Conservation (phyloP, 495 filamentous ascomycete species). For the Lentithecium fluviatile region DNA sequence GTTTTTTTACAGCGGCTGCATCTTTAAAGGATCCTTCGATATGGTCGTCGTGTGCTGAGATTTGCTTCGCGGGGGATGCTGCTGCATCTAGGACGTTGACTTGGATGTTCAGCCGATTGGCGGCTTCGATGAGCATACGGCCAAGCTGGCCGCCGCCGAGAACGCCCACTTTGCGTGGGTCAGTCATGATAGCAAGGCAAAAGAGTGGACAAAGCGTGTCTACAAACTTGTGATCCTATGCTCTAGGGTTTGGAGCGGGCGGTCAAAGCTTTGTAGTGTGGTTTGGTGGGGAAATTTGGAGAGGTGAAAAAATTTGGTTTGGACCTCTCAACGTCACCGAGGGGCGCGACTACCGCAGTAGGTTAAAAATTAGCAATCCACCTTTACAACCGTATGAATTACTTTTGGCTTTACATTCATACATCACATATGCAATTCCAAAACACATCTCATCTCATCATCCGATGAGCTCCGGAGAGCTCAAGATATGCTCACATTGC, state of each 20-base stretch:
- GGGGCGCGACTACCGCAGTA: no score
- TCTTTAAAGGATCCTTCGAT: slow-evolving; percentile 86
- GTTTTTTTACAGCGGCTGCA: slow-evolving; percentile 66
- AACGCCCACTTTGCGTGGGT: slow-evolving; percentile 54
- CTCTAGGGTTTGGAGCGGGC: no score
- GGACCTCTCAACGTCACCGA: no score
- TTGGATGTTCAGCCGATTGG: slow-evolving; percentile 80
- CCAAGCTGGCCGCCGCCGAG: slow-evolving; percentile 80
- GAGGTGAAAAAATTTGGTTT: no score
- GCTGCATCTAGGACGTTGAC: slow-evolving; percentile 77
- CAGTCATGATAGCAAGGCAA: slow-evolving; percentile 16
- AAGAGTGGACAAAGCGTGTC: neutral
- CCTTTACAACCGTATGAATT: no score
- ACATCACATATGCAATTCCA: neutral
- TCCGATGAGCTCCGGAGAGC: slow-evolving; percentile 7
- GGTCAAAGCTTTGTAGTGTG: no score
- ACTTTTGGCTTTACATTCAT: no score
- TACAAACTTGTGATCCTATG: no score
- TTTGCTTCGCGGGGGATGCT: slow-evolving; percentile 84
- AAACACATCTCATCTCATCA: neutral
- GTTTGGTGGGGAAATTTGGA: no score
- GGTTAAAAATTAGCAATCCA: no score
- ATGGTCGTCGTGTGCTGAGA: slow-evolving; percentile 71
- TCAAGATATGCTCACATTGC: slow-evolving; percentile 20
- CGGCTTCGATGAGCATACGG: slow-evolving; percentile 92